Base-by-base conservation (phyloP, 2,329 filamentous ascomycete species). In the Sporothrix pallida region DNA sequence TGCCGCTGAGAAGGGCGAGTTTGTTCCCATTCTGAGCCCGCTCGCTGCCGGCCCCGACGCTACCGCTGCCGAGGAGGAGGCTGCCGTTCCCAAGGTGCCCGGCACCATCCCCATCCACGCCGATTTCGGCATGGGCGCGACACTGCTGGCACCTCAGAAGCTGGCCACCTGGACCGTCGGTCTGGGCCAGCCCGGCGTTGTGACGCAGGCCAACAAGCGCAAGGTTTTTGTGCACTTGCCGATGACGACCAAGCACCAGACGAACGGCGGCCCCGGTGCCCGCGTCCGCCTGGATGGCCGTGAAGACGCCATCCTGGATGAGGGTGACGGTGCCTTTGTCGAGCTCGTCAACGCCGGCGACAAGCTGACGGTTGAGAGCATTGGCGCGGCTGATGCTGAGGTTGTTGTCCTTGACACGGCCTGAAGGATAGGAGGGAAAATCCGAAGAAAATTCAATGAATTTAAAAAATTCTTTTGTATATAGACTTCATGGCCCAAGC, bases 141-240 rank as follows among this genome's bases (percentile, higher is more conserved):
- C 90, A 7, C 89, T 97, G 73, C 88, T 97, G 72, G 86, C 85
- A 8, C 90, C 92, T 0, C 86, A 87, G 42, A 86, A 86, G 79
- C 86, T 83, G 58, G 75, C 72, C 6, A 87, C 88, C 78, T 96
- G 94, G 88, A 89, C 86, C 9, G 83, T 95, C 23, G 94, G 94
- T 8, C 90, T 81, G 68, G 94, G 94, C 12, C 48, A 72, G 44
- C 72, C 75, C 6, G 90, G 81, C 65, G 85, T 84, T 70, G 86
- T 83, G 13, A 86, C 85, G 0, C 79, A 85, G 77, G 82, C 82
- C 75, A 85, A 82, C 37, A 87, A 89, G 78, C 87, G 90, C 78
- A 95, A 96, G 83, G 88, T 97, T 1, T 97, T 91, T 81, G 83
- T 96, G 50, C 94, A 97, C 81, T 77, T 97, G 72, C 88, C 94